These are phyloP conservation scores for Chaetomium olivaceum DNA, from an alignment of 2,329 filamentous ascomycete species.

Conservation along the genomic window DNA sequence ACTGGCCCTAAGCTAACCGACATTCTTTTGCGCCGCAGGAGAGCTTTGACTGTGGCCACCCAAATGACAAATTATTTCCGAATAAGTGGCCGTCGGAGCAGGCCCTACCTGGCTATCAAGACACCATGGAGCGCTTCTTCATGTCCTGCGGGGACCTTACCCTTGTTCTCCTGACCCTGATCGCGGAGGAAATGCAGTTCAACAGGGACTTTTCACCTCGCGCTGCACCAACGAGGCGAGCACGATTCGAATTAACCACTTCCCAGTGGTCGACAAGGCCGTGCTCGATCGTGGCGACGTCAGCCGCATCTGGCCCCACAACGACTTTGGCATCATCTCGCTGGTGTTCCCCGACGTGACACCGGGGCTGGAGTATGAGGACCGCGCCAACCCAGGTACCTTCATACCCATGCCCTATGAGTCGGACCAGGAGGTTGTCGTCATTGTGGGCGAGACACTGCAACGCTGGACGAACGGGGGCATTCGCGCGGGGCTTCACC, in stretches of 20 bases:
- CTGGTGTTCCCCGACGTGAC: neutral
- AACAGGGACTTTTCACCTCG: neutral
- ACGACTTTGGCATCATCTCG: constrained; percentile 2
- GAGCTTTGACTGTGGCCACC: constrained; percentile 1
- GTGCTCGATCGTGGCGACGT: constrained; percentile 3
- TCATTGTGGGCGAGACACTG: neutral
- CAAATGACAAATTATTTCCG: neutral
- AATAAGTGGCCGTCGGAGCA: neutral
- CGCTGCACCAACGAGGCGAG: neutral
- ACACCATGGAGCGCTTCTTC: neutral
- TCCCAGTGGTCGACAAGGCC: neutral
- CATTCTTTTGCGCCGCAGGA: neutral
- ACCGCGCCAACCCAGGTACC: neutral
- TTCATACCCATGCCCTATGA: neutral
- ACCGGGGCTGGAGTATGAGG: neutral
- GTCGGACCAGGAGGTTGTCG: constrained; percentile 1
- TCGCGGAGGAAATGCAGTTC: neutral
- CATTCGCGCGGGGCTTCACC: neutral
- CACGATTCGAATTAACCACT: constrained; percentile 1
- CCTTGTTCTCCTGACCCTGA: neutral
- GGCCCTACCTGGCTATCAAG: neutral
- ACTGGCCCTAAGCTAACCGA: no score
- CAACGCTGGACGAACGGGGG: constrained; percentile 1
- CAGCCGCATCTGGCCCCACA: constrained; percentile 2
- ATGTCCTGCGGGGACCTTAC: neutral